Base-by-base conservation (phyloP, 139 green algal species). In the Choricystis sp. region DNA sequence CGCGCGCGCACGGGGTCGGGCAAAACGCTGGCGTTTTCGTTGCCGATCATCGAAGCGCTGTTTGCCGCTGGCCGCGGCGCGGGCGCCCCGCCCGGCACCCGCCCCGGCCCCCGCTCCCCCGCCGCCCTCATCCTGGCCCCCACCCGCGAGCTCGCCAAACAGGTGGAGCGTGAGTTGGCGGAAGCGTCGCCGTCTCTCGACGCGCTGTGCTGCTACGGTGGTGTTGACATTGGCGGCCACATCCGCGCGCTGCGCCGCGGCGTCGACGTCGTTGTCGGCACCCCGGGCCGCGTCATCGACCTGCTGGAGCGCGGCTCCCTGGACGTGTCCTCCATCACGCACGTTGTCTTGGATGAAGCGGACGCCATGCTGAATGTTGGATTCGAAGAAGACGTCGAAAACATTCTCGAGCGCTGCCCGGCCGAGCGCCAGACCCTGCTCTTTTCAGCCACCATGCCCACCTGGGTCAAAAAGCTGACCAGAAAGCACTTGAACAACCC, bases 331-430 rank as follows among this genome's bases (percentile, higher is more conserved):
- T 29, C 67, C 61, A 80, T 89, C 62, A 57, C 71, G 4, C 95
- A 84, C 74, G 81, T 87, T 2, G 81, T 99, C 29, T 81, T 99
- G 66, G 94, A 99, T 63, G 94, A 99, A 79, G 92, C 94, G 3
- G 94, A 99, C 72, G 79, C 89, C 66, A 99, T 99, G 94, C 81
- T 99, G 19, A 81, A 86, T 64, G 87, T 98, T 61, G 94, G 94
- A 57, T 99, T 99, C 69, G 83, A 94, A 69, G 81, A 99, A 73
- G 94, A 98, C 72, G 92, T 98, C 70, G 94, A 98, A 83, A 73
- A 72, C 49, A 96, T 98, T 66, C 73, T 97, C 69, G 57, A 74
- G 22, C 71, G 73, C 60, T 79, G 88, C 20, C 87, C 83, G 14
- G 26, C 63, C 28, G 63, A 88, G 61, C 74, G 88, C 2, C 93